Evolutionary conservation across 164 flowering plant species (phyloP).

Genomic region (Vitis cinerea): DNA sequence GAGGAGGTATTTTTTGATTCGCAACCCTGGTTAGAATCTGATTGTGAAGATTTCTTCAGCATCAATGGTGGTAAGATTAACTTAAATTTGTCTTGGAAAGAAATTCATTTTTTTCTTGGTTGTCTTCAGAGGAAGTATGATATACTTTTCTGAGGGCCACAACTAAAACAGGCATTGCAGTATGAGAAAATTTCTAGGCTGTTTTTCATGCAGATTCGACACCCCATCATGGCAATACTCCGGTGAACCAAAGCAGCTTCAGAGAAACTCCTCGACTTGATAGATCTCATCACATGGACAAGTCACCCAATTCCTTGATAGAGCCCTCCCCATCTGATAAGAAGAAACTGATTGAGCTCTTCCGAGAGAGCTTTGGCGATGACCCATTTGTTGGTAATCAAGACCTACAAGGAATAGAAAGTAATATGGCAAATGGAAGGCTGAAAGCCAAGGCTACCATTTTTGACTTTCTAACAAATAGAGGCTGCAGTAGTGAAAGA

Average conservation of each 20-base stretch:
- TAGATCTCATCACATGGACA: background rate
- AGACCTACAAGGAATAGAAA: background rate
- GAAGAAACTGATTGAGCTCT: constrained; percentile 32
- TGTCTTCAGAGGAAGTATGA: background rate
- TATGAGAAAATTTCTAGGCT: background rate
- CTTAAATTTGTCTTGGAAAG: background rate
- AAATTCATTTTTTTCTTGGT: background rate
- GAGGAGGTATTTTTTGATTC: constrained; percentile 33
- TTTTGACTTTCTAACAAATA: constrained; percentile 3
- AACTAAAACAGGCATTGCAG: background rate
- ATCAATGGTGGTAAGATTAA: constrained; percentile 31
- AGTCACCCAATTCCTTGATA: background rate
- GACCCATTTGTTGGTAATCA: constrained; percentile 1
- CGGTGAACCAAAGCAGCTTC: constrained; percentile 18
- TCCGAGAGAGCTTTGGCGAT: constrained; percentile 21
- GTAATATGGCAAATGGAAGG: background rate
- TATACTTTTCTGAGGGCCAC: background rate
- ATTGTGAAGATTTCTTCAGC: constrained; percentile 35
- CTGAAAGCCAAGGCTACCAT: background rate
- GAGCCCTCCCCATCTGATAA: constrained; percentile 10
- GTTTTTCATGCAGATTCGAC: constrained; percentile 22
- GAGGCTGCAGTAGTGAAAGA: constrained; percentile 13
- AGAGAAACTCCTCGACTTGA: constrained; percentile 2
- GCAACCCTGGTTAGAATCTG: constrained; percentile 33
- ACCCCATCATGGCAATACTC: constrained; percentile 24